Evolutionary conservation across 805 yeast species (phyloP).

Genomic region (Sugiyamaella floridensis): DNA sequence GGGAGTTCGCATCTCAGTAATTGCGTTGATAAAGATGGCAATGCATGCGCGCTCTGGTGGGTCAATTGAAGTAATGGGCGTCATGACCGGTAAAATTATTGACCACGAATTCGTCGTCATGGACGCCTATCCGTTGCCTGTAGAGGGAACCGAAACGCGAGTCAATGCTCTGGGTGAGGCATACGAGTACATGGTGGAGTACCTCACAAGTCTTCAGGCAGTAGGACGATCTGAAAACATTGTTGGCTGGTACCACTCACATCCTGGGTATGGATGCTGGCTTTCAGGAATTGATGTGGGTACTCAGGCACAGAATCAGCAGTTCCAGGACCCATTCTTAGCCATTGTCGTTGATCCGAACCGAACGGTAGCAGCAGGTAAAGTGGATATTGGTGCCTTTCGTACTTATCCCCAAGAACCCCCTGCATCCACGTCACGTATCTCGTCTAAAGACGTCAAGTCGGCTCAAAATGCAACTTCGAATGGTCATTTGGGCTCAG

Average conservation of each 20-base stretch:
- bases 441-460: constrained; percentile 2
- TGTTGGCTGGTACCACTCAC: constrained; percentile 96
- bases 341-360: constrained; percentile 86
- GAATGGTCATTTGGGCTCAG: background rate
- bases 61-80: constrained; percentile 88
- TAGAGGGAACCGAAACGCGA: constrained; percentile 91
- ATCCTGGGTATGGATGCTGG: constrained; percentile 98
- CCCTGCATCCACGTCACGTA: constrained; percentile 10
- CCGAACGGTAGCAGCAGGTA: constrained; percentile 53
- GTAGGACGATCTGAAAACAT: constrained; percentile 57
- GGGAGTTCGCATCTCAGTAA: constrained; percentile 55
- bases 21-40: constrained; percentile 70
- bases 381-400: constrained; percentile 82
- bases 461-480: constrained; percentile 10
- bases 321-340: constrained; percentile 83
- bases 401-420: constrained; percentile 54
- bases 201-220: constrained; percentile 49
- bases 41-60: constrained; percentile 82
- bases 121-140: constrained; percentile 85
- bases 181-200: constrained; percentile 89
- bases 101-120: constrained; percentile 45
- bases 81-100: constrained; percentile 73
- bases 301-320: constrained; percentile 79
- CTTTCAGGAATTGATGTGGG: constrained; percentile 86
- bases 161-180: constrained; percentile 94